Base-by-base conservation (phyloP, 331 rosid genomes). In the Prunus yedoensis region DNA sequence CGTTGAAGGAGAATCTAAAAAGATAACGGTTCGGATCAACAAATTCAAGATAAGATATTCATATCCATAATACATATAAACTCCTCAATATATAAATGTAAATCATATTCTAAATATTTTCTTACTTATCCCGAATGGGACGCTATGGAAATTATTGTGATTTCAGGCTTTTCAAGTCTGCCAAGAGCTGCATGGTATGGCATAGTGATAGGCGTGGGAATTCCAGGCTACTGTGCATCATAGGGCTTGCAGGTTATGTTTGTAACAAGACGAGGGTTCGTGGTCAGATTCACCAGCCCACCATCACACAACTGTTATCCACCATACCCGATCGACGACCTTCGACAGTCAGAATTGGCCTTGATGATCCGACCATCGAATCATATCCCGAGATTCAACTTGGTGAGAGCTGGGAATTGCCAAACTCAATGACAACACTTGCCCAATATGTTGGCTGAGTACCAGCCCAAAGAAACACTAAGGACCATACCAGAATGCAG, bases 341-440 rank as follows among this genome's bases (percentile, higher is more conserved):
- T 66, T 32, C 20, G 7, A 1, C 3, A 16, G 20, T 47, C 32
- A 30, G 27, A 51, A 76, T 56, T 60, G 91, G 87, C 0, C 88
- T 88, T 1, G 88, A 88, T 10, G 61, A 85, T 38, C 74, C 82
- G 9, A 86, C 88, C 2, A 93, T 89, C 58, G 87, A 87, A 45
- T 74, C 91, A 4, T 85, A 71, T 66, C 94, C 94, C 0, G 83
- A 78, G 70, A 85, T 78, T 7, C 63, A 70, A 11, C 67, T 90
- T 2, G 89, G 89, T 0, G 89, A 86, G 49, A 90, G 86, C 27
- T 73, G 82, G 32, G 78, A 84, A 23, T 59, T 90, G 18, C 89
- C 89, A 0, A 89, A 49, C 85, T 85, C 32, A 79, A 49, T 20
- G 80, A 79, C 75, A 77, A 43, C 64, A 77, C 76, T 6, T 85